Base-by-base conservation (phyloP, 1,139 yeast species). In the Wickerhamiella pararugosa region DNA sequence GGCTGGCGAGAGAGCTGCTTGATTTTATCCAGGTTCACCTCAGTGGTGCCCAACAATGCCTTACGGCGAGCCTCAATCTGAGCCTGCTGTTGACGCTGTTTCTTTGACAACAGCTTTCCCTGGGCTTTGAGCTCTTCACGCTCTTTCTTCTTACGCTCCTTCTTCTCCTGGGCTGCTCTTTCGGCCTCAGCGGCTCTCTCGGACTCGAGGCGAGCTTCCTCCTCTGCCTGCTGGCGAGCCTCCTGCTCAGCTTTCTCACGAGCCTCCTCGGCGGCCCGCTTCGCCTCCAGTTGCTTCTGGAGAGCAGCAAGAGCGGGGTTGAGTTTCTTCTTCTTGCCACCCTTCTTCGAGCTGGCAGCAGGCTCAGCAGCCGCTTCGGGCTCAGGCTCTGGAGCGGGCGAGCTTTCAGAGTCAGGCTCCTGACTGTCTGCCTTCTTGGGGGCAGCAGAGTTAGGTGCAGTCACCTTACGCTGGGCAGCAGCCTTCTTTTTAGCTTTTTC, bases 401-500 rank as follows among this genome's bases (percentile, higher is more conserved):
- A 45, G 11, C 46, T 49, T 7, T 47, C 56, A 27, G 62, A 58
- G 5, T 53, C 57, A 32, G 59, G 57, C 5, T 71, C 70, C 36
- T 70, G 72, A 10, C 62, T 60, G 53, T 41, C 47, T 37, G 36
- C 42, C 29, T 26, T 30, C 53, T 64, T 57, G 57, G 57, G 53
- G 49, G 39, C 73, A 49, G 69, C 68, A 46, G 70, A 73, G 21
- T 15, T 15, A 56, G 75, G 76, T 45, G 78, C 82, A 28, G 83
- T 81, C 62, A 84, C 87, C 73, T 86, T 87, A 64, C 76, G 79
- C 45, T 79, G 81, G 33, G 95, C 94, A 50, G 76, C 75, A 53
- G 84, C 94, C 67, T 84, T 86, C 80, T 90, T 90, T 64, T 77
- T 74, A 55, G 80, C 84, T 70, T 90, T 92, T 63, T 90, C 98